These are phyloP conservation scores for Bacidia rubella DNA, from an alignment of 495 filamentous ascomycete species.

Conservation along the genomic window DNA sequence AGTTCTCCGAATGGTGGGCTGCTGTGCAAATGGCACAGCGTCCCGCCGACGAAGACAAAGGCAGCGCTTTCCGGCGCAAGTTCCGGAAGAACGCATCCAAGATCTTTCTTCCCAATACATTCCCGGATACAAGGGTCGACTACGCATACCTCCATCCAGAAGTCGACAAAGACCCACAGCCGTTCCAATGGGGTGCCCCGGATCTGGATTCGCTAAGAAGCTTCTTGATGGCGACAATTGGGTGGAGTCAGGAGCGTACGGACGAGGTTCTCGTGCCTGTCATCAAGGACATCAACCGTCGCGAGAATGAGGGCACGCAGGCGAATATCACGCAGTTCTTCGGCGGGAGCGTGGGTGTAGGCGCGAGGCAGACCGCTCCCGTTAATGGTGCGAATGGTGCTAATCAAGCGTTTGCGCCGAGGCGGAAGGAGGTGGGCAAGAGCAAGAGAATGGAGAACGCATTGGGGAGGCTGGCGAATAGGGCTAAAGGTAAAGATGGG, in stretches of 20 bases:
- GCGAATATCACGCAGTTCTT: conserved; percentile 92
- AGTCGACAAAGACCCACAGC: conserved; percentile 62
- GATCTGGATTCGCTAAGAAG: conserved; percentile 74
- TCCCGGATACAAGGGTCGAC: conserved; percentile 61
- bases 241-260: conserved; percentile 79
- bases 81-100: conserved; percentile 71
- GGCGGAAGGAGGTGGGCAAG: conserved; percentile 43
- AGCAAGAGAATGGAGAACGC: conserved; percentile 79
- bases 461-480: conserved; percentile 49
- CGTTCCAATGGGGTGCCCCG: conserved; percentile 89
- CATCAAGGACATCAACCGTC: conserved; percentile 81
- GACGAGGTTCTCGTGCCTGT: conserved; percentile 93
- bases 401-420: conserved; percentile 61
- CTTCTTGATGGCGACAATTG: conserved; percentile 86
- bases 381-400: conserved; percentile 7
- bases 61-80: conserved; percentile 59
- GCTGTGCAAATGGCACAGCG: conserved; percentile 49
- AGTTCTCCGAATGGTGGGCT: conserved; percentile 80
- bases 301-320: conserved; percentile 81
- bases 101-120: conserved; percentile 66
- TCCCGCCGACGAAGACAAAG: conserved; percentile 21
- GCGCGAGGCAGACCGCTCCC: conserved; percentile 19
- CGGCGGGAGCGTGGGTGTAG: conserved; percentile 42
- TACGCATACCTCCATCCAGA: conserved; percentile 75
- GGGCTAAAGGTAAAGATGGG: conserved; percentile 29